Conservation (phyloP, 768 basidiomycete species). For the Rhizopogon rudus region DNA sequence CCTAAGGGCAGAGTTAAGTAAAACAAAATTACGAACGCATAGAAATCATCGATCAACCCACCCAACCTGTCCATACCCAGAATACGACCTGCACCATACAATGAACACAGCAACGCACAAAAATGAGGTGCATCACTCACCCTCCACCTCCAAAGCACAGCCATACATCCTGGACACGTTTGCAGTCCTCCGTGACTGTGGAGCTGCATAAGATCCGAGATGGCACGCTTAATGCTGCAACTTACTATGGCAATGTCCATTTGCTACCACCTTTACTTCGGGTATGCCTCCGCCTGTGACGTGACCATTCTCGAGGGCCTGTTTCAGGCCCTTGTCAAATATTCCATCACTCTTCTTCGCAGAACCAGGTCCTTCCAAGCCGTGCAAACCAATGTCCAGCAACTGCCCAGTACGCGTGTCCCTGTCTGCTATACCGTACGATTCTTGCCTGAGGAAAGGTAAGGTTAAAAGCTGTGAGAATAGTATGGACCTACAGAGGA, state of each 20-base stretch:
- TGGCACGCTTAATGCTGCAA: neutral
- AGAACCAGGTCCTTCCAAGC: slow-evolving; percentile 53
- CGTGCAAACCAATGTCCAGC: slow-evolving; percentile 67
- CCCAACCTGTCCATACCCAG: slow-evolving; percentile 78
- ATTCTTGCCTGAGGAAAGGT: slow-evolving; percentile 52
- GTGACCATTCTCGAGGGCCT: slow-evolving; percentile 68
- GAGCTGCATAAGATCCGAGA: slow-evolving; percentile 10
- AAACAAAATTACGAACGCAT: neutral
- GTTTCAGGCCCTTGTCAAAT: slow-evolving; percentile 75
- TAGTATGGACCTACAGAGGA: slow-evolving; percentile 57
- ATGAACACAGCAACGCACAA: neutral
- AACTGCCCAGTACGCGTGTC: slow-evolving; percentile 52
- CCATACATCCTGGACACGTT: slow-evolving; percentile 84
- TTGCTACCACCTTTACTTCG: slow-evolving; percentile 85
- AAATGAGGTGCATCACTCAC: slow-evolving; percentile 32
- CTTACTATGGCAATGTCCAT: slow-evolving; percentile 88
- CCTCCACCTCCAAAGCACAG: slow-evolving; percentile 87
- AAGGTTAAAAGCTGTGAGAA: neutral
- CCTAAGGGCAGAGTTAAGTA: slow-evolving; percentile 29
- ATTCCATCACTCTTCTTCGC: slow-evolving; percentile 76
- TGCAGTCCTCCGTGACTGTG: slow-evolving; percentile 83
- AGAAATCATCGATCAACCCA: slow-evolving; percentile 28
- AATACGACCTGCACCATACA: slow-evolving; percentile 55
- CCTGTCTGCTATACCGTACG: slow-evolving; percentile 65
- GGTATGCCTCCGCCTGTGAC: slow-evolving; percentile 38